These are phyloP conservation scores for Phytophthora multivora DNA, from an alignment of 352 stramenopile genomes.

Conservation along the genomic window DNA sequence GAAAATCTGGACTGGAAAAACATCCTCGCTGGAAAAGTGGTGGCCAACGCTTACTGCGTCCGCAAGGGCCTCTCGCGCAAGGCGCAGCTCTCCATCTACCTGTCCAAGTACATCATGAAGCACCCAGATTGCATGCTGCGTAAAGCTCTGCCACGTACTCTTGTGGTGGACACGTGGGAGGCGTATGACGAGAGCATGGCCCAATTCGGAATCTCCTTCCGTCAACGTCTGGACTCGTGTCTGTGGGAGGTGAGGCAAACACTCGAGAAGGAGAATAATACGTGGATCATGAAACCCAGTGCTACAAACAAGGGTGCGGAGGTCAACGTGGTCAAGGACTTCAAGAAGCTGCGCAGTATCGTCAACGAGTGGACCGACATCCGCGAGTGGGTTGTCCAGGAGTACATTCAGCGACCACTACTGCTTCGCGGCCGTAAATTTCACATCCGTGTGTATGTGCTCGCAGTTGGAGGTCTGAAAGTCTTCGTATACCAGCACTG, in stretches of 20 bases:
- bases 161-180: conserved; percentile 77
- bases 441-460: conserved; percentile 71
- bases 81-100: conserved; percentile 71
- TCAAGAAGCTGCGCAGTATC: conserved; percentile 63
- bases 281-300: conserved; percentile 81
- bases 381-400: conserved; percentile 67
- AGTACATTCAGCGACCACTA: conserved; percentile 59
- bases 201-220: conserved; percentile 62
- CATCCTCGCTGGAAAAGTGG: conserved; percentile 51
- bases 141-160: conserved; percentile 51
- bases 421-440: conserved; percentile 72
- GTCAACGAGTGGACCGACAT: conserved; percentile 73
- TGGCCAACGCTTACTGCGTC: conserved; percentile 73
- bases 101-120: conserved; percentile 74
- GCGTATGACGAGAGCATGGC: conserved; percentile 65
- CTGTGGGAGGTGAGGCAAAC: conserved; percentile 57
- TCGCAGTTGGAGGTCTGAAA: conserved; percentile 58
- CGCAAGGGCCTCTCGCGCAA: conserved; percentile 75
- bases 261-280: conserved; percentile 46
- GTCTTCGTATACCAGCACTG: conserved; percentile 77
- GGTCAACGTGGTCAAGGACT: conserved; percentile 66
- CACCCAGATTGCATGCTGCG: conserved; percentile 54
- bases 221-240: conserved; percentile 60
- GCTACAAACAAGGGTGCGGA: conserved; percentile 78
- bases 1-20: conserved; percentile 71